Percentiles rank a stretch among this genome's conserved stretches.
These are phyloP conservation scores for Sanghuangporus weigelae DNA, from an alignment of 1,284 basidiomycete genomes.

Conservation along the genomic window DNA sequence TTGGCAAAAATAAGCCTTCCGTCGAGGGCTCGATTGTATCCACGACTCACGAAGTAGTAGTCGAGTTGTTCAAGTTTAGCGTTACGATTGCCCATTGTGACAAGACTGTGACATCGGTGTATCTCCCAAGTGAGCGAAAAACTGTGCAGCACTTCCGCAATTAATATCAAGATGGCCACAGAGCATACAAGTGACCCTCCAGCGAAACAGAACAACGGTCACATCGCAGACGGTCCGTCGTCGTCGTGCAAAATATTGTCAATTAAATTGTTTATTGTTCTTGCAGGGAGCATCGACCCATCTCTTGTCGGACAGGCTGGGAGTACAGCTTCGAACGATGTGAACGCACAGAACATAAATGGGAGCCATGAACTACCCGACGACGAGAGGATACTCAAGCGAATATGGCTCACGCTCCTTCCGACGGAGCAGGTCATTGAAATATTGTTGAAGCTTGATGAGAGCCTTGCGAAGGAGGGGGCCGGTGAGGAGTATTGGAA, in stretches of 20 bases:
- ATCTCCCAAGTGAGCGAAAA: neutral
- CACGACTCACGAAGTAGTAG: too few species aligned
- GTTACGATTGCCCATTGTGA: too few species aligned
- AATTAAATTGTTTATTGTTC: neutral
- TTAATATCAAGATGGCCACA: neutral
- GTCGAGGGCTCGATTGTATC: too few species aligned
- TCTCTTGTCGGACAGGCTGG: neutral
- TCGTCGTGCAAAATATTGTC: neutral
- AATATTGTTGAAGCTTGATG: slow-evolving; percentile 14
- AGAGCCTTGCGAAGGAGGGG: neutral
- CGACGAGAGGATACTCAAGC: slow-evolving; percentile 7
- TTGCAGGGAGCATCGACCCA: neutral
- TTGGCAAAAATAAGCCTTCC: too few species aligned
- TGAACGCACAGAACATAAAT: neutral
- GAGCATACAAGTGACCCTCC: neutral
- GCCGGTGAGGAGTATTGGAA: neutral
- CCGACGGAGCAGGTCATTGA: slow-evolving; percentile 14
- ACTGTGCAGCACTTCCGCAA: slow-evolving; percentile 1
- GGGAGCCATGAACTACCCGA: neutral
- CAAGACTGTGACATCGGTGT: too few species aligned
- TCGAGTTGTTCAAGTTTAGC: too few species aligned
- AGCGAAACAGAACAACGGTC: neutral
- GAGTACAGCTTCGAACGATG: neutral
- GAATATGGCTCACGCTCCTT: slow-evolving; percentile 12
- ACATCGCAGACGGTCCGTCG: neutral